Evolutionary conservation across 176 grass and related monocot species (phyloP).

Genomic region (Carex scoparia): DNA sequence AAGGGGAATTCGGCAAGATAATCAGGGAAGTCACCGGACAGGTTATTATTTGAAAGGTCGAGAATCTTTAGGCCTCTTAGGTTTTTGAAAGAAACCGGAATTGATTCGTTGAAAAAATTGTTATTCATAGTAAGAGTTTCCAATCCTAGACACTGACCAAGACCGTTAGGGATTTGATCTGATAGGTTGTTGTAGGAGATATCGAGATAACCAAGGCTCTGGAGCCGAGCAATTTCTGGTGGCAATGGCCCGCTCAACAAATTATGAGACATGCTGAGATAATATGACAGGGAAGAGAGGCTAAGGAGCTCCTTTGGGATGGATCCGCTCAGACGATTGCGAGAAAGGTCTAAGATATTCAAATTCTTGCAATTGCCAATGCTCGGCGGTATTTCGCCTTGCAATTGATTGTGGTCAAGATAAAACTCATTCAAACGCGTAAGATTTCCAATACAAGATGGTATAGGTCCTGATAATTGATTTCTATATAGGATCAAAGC

Average conservation of each 20-base stretch:
- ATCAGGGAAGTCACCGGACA: constrained; percentile 34
- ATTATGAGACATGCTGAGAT: constrained; percentile 65
- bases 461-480: constrained; percentile 30
- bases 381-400: constrained; percentile 23
- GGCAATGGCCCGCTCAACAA: constrained; percentile 65
- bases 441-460: constrained; percentile 24
- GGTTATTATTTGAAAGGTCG: constrained; percentile 68
- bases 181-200: constrained; percentile 70
- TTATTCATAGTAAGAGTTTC: constrained; percentile 53
- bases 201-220: constrained; percentile 54
- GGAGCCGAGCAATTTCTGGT: constrained; percentile 48
- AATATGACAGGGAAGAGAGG: constrained; percentile 47
- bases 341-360: constrained; percentile 45
- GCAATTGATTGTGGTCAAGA: constrained; percentile 26
- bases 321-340: constrained; percentile 61
- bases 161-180: constrained; percentile 47
- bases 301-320: constrained; percentile 65
- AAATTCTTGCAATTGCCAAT: constrained; percentile 28
- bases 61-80: constrained; percentile 56
- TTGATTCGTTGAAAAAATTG: constrained; percentile 70
- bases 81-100: constrained; percentile 57
- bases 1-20: constrained; percentile 2
- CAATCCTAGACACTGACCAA: constrained; percentile 55
- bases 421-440: constrained; percentile 23
- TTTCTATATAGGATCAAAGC: constrained; percentile 24